Conservation (phyloP, 768 basidiomycete species). For the Russula compacta region DNA sequence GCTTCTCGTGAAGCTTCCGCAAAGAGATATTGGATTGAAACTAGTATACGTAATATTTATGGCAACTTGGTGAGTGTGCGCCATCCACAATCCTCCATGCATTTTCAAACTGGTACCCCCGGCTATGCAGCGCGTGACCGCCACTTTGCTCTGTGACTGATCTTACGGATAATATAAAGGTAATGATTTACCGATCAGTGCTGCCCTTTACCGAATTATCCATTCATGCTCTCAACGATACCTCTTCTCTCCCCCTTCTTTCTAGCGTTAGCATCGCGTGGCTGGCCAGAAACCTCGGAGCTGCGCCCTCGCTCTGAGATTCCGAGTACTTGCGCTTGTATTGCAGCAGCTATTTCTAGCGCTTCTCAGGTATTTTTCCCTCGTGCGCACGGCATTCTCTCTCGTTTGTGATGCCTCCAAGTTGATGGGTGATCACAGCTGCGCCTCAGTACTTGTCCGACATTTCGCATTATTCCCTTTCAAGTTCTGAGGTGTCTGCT, state of each 20-base stretch:
- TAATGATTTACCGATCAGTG: no score
- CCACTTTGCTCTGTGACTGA: no score
- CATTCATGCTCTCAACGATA: not conserved
- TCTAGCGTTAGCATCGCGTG: not conserved
- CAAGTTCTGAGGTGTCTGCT: not conserved
- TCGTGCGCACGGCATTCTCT: not conserved
- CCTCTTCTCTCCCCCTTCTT: not conserved
- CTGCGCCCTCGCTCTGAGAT: not conserved
- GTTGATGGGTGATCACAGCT: not conserved
- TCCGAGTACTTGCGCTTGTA: not conserved
- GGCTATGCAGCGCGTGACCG: no score
- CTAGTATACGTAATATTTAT: no score
- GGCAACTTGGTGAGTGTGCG: no score
- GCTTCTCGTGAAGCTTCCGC: no score
- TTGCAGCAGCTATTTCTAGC: not conserved
- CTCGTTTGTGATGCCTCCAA: not conserved
- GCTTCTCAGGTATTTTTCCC: not conserved
- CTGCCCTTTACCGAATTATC: not conserved
- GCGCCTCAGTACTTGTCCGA: conserved; percentile 4
- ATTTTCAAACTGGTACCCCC: no score
- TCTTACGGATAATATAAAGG: no score
- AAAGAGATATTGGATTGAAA: no score
- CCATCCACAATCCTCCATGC: no score
- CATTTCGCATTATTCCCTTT: not conserved
- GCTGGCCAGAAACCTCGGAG: not conserved